Evolutionary conservation across 2,329 filamentous ascomycete species (phyloP), one percentile per base, ranked within the genome.

Genomic region (Didymellaceae sp.): DNA sequence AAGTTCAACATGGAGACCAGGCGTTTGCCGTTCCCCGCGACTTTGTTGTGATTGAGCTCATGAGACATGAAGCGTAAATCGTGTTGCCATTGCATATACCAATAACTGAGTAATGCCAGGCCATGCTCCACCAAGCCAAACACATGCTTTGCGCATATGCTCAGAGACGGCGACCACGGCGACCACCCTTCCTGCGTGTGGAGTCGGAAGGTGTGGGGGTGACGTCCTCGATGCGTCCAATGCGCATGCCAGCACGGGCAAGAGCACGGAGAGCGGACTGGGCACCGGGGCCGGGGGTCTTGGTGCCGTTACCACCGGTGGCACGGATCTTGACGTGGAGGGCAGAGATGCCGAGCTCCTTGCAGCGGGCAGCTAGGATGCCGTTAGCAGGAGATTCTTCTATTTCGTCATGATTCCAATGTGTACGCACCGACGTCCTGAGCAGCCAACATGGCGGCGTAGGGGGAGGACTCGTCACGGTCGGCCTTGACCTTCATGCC

Each of bases 301-400:
- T 99, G 85, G 94, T 99, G 76, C 93, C 91, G 86, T 97, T 99
- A 92, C 92, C 91, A 85, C 94, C 94, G 75, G 94, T 99, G 78
- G 94, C 95, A 78, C 95, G 88, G 85, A 99, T 99, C 91, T 99
- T 99, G 86, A 99, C 95, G 87, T 99, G 95, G 63, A 99, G 90
- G 76, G 94, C 93, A 78, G 91, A 97, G 76, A 94, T 92, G 68
- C 86, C 86, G 70, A 92, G 80, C 75, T 90, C 86, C 80, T 89
- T 89, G 83, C 90, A 94, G 81, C 94, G 91, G 78, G 85, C 82
- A 74, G 94, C 94, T 68, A 45, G 31, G n/a, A 6, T 7, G 4
- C 26, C 8, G 21, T 46, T 52, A 46, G 43, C 10, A 6, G 10
- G 16, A 8, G 13, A 3, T 40, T 21, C 17, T 38, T 13, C 3